Evolutionary conservation across 2,329 filamentous ascomycete species (phyloP).

Genomic region (Paraphoma sp.): DNA sequence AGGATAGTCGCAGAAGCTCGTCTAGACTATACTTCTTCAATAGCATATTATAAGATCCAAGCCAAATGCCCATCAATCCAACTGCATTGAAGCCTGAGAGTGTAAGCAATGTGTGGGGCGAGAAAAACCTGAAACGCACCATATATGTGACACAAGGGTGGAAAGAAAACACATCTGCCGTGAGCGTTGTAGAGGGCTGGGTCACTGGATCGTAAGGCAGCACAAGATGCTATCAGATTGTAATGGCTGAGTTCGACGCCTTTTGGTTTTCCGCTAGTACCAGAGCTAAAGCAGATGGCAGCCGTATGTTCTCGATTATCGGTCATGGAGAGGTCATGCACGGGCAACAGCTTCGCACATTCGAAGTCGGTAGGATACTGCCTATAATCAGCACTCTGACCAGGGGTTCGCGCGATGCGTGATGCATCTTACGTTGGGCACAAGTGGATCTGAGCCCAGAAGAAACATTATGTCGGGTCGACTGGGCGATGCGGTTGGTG

Average conservation of each 20-base stretch:
- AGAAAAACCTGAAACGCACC: constrained; percentile 5
- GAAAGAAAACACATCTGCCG: constrained; percentile 26
- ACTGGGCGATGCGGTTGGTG: neutral
- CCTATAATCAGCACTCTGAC: neutral
- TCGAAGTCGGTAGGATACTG: neutral
- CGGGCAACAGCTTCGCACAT: neutral
- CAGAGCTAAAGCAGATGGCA: constrained; percentile 26
- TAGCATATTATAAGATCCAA: constrained; percentile 20
- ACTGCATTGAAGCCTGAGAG: constrained; percentile 16
- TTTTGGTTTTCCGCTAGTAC: constrained; percentile 38
- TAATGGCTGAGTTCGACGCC: constrained; percentile 23
- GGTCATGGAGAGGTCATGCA: neutral
- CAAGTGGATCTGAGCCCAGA: neutral
- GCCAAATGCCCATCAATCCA: constrained; percentile 18
- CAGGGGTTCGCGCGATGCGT: neutral
- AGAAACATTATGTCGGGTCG: neutral
- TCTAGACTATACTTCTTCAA: constrained; percentile 20
- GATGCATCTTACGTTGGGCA: neutral
- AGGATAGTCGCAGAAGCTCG: constrained; percentile 14
- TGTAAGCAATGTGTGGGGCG: neutral
- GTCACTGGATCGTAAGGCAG: constrained; percentile 18
- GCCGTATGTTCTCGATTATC: constrained; percentile 6
- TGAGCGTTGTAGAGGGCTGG: constrained; percentile 15
- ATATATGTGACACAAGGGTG: constrained; percentile 27
- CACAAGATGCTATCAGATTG: constrained; percentile 33